These are phyloP conservation scores for Wickerhamomyces bovis DNA, from an alignment of 805 yeast species.

Conservation along the genomic window DNA sequence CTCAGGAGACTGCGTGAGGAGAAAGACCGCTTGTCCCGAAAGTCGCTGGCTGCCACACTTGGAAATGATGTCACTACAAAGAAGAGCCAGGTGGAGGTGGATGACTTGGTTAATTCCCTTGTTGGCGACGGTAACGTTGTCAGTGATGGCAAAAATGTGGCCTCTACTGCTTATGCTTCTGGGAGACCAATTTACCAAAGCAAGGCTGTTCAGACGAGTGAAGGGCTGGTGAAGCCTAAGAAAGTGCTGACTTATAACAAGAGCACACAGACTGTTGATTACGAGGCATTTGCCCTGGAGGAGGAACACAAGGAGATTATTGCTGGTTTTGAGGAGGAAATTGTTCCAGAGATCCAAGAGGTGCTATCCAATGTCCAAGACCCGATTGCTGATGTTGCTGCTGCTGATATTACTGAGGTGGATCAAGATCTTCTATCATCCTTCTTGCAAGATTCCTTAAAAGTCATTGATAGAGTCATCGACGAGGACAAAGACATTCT, in stretches of 20 bases:
- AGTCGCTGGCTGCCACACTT: neutral
- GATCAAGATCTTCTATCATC: constrained; percentile 10
- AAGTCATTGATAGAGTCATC: constrained; percentile 21
- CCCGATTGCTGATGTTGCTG: neutral
- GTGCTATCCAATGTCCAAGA: neutral
- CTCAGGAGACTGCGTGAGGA: constrained; percentile 42
- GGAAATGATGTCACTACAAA: neutral
- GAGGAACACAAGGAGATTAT: constrained; percentile 2
- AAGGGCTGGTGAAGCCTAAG: constrained; percentile 2
- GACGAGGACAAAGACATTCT: constrained; percentile 24
- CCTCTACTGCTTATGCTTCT: neutral
- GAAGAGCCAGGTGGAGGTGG: neutral
- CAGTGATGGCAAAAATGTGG: neutral
- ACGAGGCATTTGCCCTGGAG: neutral
- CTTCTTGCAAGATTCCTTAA: constrained; percentile 20
- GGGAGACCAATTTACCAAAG: neutral
- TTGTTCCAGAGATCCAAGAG: neutral
- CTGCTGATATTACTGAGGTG: neutral
- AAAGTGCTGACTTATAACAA: constrained; percentile 21
- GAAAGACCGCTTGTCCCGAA: constrained; percentile 5
- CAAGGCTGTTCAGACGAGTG: constrained; percentile 6
- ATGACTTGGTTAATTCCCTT: neutral
- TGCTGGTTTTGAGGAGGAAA: neutral
- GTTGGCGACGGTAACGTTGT: neutral
- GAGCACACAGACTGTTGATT: constrained; percentile 18